phyloP scores from a whole-genome alignment of 768 basidiomycete species.

The Phallus indusiatus region DNA sequence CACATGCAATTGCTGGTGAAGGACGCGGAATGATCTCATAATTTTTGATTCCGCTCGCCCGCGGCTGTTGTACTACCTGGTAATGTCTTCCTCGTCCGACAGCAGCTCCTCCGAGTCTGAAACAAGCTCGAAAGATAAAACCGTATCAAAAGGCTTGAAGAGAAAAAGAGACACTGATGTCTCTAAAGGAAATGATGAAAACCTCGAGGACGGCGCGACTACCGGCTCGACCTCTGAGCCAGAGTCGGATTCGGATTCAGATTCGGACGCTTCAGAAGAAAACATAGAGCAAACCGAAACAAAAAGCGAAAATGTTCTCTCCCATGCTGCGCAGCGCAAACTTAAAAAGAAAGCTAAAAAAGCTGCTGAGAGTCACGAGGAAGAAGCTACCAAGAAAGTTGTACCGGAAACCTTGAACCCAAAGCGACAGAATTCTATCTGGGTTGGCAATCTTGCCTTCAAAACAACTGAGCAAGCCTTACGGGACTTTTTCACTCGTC shows the following conservation, averaged over 20 bases:
- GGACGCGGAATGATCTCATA: not conserved
- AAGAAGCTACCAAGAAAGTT: constrained; percentile 1
- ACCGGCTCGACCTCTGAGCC: not conserved
- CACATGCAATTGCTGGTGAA: not conserved
- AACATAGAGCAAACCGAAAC: constrained; percentile 15
- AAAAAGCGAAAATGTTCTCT: constrained; percentile 42
- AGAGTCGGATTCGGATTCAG: not conserved
- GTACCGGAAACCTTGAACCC: no score
- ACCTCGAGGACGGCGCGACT: no score
- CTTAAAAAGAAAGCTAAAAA: constrained; percentile 38
- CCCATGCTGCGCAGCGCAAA: constrained; percentile 64
- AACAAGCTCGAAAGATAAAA: not conserved
- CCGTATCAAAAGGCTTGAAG: not conserved
- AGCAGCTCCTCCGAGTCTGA: not conserved
- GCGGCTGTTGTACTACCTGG: not conserved
- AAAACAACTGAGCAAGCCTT: constrained; percentile 76
- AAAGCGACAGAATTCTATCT: constrained; percentile 78
- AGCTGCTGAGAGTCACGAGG: constrained; percentile 25
- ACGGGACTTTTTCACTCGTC: constrained; percentile 52
- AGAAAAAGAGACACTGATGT: not conserved
- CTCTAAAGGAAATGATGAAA: not conserved
- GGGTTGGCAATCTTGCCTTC: constrained; percentile 93
- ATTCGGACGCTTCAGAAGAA: constrained; percentile 11
- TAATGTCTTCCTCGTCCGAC: not conserved
- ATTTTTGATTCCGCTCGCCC: not conserved